Base-by-base conservation (phyloP, 2,329 filamentous ascomycete genomes). In the Magnaporthales sp. region DNA sequence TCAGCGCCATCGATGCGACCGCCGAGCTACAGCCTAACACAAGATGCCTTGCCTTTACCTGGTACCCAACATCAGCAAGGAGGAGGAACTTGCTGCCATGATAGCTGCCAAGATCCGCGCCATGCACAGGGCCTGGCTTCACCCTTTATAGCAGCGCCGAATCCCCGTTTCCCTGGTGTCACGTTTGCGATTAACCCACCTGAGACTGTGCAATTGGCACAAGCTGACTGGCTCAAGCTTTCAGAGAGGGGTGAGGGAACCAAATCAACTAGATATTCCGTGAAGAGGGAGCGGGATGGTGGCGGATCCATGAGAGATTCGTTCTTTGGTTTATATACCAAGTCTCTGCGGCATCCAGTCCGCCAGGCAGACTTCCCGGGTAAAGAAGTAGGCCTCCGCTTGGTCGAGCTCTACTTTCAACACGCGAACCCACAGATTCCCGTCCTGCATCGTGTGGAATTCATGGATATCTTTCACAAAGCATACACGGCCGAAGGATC, bases 381-480 rank as follows among this genome's bases (percentile, higher is more conserved):
- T 69, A 87, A 86, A 69, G 86, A 91, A 32, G 81, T 97, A 2
- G 94, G 89, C 0, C 78, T 85, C 66, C 86, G 87, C 68, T 83
- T 98, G 22, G 89, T 92, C 51, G 86, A 88, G 66, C 84, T 97
- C 51, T 98, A 97, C 76, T 98, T 98, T 76, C 92, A 97, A 78
- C 91, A 97, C 75, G 92, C 94, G 1, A 98, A 98, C 75, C 93
- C 94, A 4, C 94, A 98, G 77, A 96, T 97, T 70, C 94, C 94
- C 0, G 92, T 97, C 60, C 81, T 98, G 64, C 94, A 98, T 75
- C 88, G 91, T 51, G 89, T 86, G 32, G 92, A 97, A 72, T 98
- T 97, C 73, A 92, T 93, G 89, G 85, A 90, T 62, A 87, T 96
- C 79, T 91, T 97, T 74, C 89, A 96, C 66, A 86, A 87, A 62